Conservation (phyloP, 179 eudicot species). For the Spinacia oleracea region DNA sequence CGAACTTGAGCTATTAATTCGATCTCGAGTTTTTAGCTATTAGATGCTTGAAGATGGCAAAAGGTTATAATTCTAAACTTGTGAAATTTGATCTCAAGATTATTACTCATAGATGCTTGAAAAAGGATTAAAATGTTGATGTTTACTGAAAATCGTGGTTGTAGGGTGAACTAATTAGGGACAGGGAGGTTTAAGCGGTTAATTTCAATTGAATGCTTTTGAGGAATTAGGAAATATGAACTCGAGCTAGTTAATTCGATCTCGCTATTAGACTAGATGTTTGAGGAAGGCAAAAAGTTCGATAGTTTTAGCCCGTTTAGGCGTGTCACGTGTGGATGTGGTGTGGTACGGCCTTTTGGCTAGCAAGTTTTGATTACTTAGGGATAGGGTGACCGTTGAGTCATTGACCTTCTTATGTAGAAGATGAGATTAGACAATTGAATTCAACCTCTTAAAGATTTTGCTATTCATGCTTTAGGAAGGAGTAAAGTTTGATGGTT, state of each 20-base stretch:
- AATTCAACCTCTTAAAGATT: not conserved
- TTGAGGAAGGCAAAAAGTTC: not conserved
- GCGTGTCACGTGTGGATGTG: not conserved
- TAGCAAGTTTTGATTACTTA: not conserved
- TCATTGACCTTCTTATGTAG: no score
- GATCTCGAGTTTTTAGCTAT: not conserved
- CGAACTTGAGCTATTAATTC: not conserved
- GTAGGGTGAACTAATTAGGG: not conserved
- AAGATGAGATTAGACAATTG: not conserved
- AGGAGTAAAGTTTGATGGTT: not conserved
- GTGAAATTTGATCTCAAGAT: not conserved
- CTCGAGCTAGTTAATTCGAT: not conserved
- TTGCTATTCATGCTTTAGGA: not conserved
- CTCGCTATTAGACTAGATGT: not conserved
- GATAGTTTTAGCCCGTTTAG: not conserved
- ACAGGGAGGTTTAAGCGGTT: not conserved
- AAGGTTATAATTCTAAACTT: no score
- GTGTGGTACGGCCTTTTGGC: not conserved
- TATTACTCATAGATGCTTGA: not conserved
- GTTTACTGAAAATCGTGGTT: no score
- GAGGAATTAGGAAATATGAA: not conserved
- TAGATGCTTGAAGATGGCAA: not conserved
- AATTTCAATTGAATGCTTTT: conserved; percentile 11
- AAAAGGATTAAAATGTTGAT: not conserved
- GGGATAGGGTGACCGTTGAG: not conserved